phyloP scores from a whole-genome alignment of 2,329 filamentous ascomycete species.

The Monosporascus sp. region DNA sequence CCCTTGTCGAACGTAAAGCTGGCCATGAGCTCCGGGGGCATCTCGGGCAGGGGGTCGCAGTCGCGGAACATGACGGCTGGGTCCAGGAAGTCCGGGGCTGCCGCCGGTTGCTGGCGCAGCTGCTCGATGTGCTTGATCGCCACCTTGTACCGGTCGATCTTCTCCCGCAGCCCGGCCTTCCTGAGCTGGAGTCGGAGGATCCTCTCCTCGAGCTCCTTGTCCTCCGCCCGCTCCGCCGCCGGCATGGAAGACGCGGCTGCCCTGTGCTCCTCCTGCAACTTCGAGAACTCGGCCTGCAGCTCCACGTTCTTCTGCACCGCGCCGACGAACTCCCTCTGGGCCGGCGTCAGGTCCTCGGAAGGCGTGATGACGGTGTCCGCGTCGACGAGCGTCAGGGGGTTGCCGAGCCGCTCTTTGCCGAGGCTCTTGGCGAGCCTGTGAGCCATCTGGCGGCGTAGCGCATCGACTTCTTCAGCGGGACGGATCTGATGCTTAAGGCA shows the following conservation, averaged over 20 bases:
- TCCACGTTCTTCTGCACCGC: slow-evolving; percentile 48
- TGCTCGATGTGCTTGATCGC: slow-evolving; percentile 47
- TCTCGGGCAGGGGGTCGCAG: slow-evolving; percentile 38
- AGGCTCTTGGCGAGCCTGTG: slow-evolving; percentile 47
- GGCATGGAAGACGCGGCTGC: slow-evolving; percentile 10
- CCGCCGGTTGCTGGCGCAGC: slow-evolving; percentile 47
- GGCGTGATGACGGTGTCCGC: slow-evolving; percentile 29
- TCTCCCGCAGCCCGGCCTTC: slow-evolving; percentile 46
- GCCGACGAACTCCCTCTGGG: slow-evolving; percentile 51
- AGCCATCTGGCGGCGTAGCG: slow-evolving; percentile 50
- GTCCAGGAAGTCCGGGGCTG: slow-evolving; percentile 44
- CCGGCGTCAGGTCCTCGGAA: slow-evolving; percentile 36
- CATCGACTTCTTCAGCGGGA: slow-evolving; percentile 51
- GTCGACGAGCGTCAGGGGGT: slow-evolving; percentile 45
- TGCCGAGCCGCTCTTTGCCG: slow-evolving; percentile 35
- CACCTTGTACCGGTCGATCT: slow-evolving; percentile 43
- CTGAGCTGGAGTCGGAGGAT: slow-evolving; percentile 46
- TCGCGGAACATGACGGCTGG: slow-evolving; percentile 42
- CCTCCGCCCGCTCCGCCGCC: slow-evolving; percentile 12
- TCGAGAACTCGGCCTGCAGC: slow-evolving; percentile 44
- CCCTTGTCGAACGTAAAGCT: slow-evolving; percentile 40
- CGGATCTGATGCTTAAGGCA: slow-evolving; percentile 49
- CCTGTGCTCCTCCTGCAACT: slow-evolving; percentile 26
- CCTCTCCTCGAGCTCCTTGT: slow-evolving; percentile 14
- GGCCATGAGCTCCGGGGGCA: slow-evolving; percentile 49